Evolutionary conservation across 257 asterid genomes (phyloP).

Genomic region (Rehmannia glutinosa): DNA sequence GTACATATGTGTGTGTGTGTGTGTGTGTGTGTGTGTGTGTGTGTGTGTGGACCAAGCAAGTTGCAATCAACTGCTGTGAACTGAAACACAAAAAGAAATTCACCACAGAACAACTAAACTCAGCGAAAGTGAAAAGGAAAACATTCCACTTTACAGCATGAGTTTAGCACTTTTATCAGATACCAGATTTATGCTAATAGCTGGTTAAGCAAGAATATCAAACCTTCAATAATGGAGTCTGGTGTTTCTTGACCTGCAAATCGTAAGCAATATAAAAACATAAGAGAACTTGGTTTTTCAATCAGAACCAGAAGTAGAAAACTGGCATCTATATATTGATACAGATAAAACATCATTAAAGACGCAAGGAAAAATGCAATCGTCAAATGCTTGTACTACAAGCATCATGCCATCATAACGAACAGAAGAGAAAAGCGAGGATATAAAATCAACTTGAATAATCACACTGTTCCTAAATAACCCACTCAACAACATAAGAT

Average conservation of each 20-base stretch:
- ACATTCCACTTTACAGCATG: too few species aligned
- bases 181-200: neutral
- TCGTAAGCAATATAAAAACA: conserved; percentile 9
- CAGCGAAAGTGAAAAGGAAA: too few species aligned
- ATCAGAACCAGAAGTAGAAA: neutral
- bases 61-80: too few species aligned
- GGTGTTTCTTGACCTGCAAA: conserved; percentile 77
- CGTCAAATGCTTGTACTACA: neutral
- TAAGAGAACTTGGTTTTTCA: conserved; percentile 18
- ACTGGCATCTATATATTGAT: neutral
- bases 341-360: neutral
- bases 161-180: too few species aligned
- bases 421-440: neutral
- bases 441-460: neutral
- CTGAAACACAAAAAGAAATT: neutral
- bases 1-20: too few species aligned
- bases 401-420: neutral
- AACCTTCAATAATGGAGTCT: conserved; percentile 86
- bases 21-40: too few species aligned
- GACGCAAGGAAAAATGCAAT: neutral
- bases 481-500: neutral
- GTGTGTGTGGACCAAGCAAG: too few species aligned
- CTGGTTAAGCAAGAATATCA: conserved; percentile 18
- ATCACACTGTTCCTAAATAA: neutral
- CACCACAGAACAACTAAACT: too few species aligned